Evolutionary conservation across 73 alveolate species (phyloP), one percentile per base, ranked within the genome.

Genomic region (Loxodes magnus): DNA sequence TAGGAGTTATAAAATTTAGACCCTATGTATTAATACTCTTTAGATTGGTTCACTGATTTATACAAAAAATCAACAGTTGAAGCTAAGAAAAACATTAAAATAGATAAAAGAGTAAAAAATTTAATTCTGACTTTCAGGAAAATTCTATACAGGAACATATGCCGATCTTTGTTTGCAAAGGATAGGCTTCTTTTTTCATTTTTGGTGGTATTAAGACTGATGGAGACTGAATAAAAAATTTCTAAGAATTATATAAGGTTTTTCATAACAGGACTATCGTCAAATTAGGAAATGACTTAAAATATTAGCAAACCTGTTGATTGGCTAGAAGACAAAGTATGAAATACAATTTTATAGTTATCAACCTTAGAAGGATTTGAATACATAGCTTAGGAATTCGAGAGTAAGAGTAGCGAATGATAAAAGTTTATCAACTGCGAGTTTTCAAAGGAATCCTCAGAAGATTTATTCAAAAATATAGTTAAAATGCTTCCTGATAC

Each of bases 181-280:
- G 99, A 94, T 85, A 96, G 94, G 77, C 84, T 95, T 24, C 87
- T 96, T 10, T 96, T 96, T 73, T 93, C 99, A 41, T 89, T 94
- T 80, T 81, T 96, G 46, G 77, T 94, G 16, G 85, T 96, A 17
- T 73, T 85, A 48, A 81, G 93, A 69, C 71, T 92, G 3, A 64
- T 65, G 35, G 79, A 67, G 26, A 73, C n/a, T 25, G 62, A 37
- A 5, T 5, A 12, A n/a, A 21, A 35, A 22, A 6, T 54, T 3
- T 17, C 33, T 26, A 5, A 42, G 9, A 28, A 62, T 0, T 64
- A 60, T 34, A 63, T 71, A 79, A 68, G 90, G 36, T 71, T 62
- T 53, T 76, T 76, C 54, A 51, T 76, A 50, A 72, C 85, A 19
- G 90, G 90, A 12, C 95, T 96, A n/a, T n/a, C n/a, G n/a, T n/a